A percentile compares a stretch with the other conserved stretches of the same genome.
phyloP scores from a whole-genome alignment of 2,329 filamentous ascomycete species.

The Aspergillus tamarii region DNA sequence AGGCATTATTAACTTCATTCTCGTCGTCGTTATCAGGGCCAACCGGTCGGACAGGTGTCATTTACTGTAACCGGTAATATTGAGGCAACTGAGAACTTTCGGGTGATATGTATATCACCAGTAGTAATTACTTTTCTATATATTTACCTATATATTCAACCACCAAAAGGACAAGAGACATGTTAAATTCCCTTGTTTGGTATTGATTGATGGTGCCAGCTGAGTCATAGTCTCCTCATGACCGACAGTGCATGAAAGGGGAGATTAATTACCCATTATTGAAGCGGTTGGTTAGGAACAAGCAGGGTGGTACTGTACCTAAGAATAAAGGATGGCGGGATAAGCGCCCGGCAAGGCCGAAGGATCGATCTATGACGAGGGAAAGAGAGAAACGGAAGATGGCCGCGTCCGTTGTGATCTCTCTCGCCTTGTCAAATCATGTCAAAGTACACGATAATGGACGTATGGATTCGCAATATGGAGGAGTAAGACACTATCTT shows the following conservation, averaged over 20 bases:
- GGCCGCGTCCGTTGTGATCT: slow-evolving; percentile 7
- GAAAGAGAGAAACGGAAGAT: slow-evolving; percentile 4
- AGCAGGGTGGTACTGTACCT: background rate
- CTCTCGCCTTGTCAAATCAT: slow-evolving; percentile 9
- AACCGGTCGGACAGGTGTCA: background rate
- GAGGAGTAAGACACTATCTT: slow-evolving; percentile 4
- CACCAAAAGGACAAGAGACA: background rate
- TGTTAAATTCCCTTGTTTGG: background rate
- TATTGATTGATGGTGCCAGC: background rate
- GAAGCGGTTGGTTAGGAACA: slow-evolving; percentile 12
- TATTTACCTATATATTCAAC: background rate
- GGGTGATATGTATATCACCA: background rate
- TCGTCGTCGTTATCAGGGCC: background rate
- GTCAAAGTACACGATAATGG: background rate
- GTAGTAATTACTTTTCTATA: background rate
- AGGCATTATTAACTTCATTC: background rate
- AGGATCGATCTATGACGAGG: slow-evolving; percentile 9
- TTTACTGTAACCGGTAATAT: background rate
- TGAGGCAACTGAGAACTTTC: background rate
- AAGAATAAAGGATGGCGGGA: slow-evolving; percentile 11
- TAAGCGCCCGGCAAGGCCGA: slow-evolving; percentile 16
- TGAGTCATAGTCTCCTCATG: background rate
- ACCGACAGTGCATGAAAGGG: background rate
- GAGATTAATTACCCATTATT: background rate
- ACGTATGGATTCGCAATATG: background rate